These are phyloP conservation scores for Dimargaris cristalligena DNA, from an alignment of 192 early-diverging fungal genomes.

Conservation along the genomic window DNA sequence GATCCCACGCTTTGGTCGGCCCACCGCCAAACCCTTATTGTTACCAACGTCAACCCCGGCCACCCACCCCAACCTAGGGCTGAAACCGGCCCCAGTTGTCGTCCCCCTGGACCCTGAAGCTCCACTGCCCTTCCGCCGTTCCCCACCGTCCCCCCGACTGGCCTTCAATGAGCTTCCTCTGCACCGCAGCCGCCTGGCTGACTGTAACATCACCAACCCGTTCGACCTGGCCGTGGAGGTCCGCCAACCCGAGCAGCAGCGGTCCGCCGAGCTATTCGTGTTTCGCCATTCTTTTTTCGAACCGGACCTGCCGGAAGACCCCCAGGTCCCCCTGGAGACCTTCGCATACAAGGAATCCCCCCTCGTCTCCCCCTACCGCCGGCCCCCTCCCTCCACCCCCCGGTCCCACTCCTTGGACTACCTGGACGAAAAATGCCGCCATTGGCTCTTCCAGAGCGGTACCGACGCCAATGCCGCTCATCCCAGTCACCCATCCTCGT, in stretches of 20 bases:
- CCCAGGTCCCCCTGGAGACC: constrained; percentile 1
- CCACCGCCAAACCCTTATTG: no score
- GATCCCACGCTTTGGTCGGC: constrained; percentile 6
- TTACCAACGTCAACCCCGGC: no score
- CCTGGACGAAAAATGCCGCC: not conserved
- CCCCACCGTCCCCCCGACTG: not conserved
- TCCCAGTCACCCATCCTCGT: not conserved
- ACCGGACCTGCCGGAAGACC: not conserved
- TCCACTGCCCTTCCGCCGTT: not conserved
- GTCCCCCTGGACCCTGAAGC: no score
- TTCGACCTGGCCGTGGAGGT: not conserved
- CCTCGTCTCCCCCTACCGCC: not conserved
- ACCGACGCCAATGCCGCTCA: not conserved
- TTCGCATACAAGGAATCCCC: constrained; percentile 1
- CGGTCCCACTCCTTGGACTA: not conserved
- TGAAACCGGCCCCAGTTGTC: no score
- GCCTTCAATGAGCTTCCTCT: not conserved
- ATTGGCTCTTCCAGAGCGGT: not conserved
- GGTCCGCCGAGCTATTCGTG: not conserved
- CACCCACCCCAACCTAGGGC: no score
- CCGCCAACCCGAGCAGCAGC: not conserved
- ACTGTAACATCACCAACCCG: not conserved
- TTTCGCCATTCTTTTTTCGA: not conserved
- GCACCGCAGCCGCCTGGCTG: not conserved
- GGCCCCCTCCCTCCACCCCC: not conserved